Base-by-base conservation (phyloP, 306 rosid genomes). In the Prunus mume region DNA sequence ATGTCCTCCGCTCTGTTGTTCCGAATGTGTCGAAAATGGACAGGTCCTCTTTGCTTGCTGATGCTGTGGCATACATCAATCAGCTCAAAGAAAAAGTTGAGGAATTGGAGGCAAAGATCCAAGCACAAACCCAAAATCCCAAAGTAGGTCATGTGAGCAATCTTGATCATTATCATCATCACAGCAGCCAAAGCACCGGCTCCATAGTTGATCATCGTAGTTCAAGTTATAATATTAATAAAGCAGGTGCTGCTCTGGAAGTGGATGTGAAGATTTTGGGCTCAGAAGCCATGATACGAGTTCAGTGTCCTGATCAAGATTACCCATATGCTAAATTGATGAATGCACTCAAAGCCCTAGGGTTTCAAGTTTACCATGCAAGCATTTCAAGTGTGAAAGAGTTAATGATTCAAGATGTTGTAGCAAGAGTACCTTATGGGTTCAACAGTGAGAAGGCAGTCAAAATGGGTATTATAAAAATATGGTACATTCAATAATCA, bases 21-120 rank as follows among this genome's bases (percentile, higher is more conserved):
- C 91, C 91, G 2, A 83, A 83, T 25, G 86, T 88, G 11, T 88
- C 91, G 1, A 88, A 81, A 74, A 88, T 88, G 91, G 91, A 88
- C 86, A 85, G 76, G 34, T 85, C 88, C 0, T 87, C 91, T 24
- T 24, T 87, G 3, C 85, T 87, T 1, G 67, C 86, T 0, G 91
- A 87, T 20, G 91, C 91, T 0, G 83, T 81, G 1, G 18, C 56
- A 0, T 87, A 87, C 72, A 87, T 87, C 66, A 85, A 73, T 1
- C 74, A 83, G 19, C 87, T 87, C 8, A 80, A 85, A 76, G 65
- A 81, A 57, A 85, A 81, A 68, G n/a, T 78, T 45, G 63, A 55
- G 10, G 46, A 65, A 6, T 60, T 72, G 62, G 83, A 83, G 67
- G 55, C 80, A 5, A 50, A 25, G 34, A 34, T 70, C 12, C 64